Evolutionary conservation across 306 rosid genomes (phyloP).

Genomic region (Cucumis cinereus): DNA sequence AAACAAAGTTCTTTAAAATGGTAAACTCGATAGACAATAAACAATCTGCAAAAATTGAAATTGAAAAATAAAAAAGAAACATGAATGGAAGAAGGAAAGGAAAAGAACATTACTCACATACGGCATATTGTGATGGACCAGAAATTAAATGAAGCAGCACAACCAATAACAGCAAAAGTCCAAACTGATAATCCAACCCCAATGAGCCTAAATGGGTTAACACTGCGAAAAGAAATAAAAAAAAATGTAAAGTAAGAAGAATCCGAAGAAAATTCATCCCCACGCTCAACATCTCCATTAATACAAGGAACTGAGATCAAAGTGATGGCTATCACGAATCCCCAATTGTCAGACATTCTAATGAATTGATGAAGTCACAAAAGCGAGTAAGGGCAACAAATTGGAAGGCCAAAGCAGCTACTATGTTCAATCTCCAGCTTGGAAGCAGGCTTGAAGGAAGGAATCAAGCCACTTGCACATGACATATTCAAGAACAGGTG

Average conservation of each 20-base stretch:
- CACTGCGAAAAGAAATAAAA: constrained; percentile 33
- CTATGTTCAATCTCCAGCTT: too few relatives aligned
- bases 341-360: too few relatives aligned
- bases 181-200: constrained; percentile 93
- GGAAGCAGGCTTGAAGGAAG: too few relatives aligned
- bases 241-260: not conserved
- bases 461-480: too few relatives aligned
- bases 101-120: constrained; percentile 37
- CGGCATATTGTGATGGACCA: constrained; percentile 83
- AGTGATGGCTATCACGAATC: too few relatives aligned
- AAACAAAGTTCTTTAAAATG: not conserved
- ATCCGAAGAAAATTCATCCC: not conserved
- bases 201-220: constrained; percentile 86
- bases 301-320: not conserved
- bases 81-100: not conserved
- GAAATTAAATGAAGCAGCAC: constrained; percentile 70
- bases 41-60: constrained; percentile 4
- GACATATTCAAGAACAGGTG: too few relatives aligned
- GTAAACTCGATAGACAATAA: not conserved
- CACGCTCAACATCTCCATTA: not conserved
- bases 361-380: too few relatives aligned
- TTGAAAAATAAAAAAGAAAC: not conserved
- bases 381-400: too few relatives aligned
- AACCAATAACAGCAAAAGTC: constrained; percentile 78
- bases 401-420: too few relatives aligned